Base-by-base conservation (phyloP, 75 land plant species). In the Picea sitchensis region DNA sequence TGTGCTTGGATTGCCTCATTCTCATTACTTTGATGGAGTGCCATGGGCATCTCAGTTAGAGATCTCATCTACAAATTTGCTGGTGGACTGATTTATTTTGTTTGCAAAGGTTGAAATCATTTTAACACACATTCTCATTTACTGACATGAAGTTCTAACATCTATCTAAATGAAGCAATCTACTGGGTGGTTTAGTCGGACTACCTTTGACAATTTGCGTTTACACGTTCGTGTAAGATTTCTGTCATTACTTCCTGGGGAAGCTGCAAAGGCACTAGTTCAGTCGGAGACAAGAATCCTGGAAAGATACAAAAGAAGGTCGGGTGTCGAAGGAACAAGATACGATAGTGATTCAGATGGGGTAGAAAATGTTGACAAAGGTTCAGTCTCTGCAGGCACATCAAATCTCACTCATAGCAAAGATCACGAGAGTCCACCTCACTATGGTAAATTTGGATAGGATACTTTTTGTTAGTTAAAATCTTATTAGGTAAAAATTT, bases 141-240 rank as follows among this genome's bases (percentile, higher is more conserved):
- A 75, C 21, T 47, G 51, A 32, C 26, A 56, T 75, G 44, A 13
- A 54, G 14, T 5, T 56, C 59, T 51, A 75, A 75, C 59, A 21
- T 14, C 30, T 54, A 14, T 75, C 17, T 75, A 15, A 44, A 69
- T 80, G 79, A 88, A 93, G 96, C 82, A 77, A 74, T 79, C 80
- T 36, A 87, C 96, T 65, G 96, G 96, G 30, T 94, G 96, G 96
- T 90, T 87, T 68, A 83, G 89, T 67, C 80, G 79, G 54, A 62
- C 26, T 38, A 84, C 84, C 67, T 75, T 94, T 76, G 79, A 80
- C 4, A 65, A 69, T 76, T 61, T 94, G 58, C 85, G 87, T 61
- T 71, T 78, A 47, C 86, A 81, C 41, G 82, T 92, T 38, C 77
- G 79, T 1, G 80, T 90, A 18, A 89, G 92, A 59, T 92, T 90